These are phyloP conservation scores for Stachybotrys elegans DNA, from an alignment of 2,329 filamentous ascomycete genomes.

Conservation along the genomic window DNA sequence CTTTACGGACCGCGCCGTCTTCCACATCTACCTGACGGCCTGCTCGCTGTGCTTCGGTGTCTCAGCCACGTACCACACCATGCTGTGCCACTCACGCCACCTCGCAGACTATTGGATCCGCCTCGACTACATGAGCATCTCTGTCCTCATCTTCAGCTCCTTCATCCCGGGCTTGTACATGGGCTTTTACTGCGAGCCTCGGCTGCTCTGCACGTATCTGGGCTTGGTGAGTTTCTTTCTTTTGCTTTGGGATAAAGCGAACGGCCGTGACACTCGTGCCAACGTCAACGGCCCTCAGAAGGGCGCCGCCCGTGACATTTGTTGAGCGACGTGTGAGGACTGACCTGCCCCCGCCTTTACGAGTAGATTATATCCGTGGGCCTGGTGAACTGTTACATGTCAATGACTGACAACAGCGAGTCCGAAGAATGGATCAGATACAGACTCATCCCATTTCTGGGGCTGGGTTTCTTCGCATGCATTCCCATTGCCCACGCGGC, in stretches of 20 bases:
- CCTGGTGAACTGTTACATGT: slow-evolving; percentile 25
- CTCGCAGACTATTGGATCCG: slow-evolving; percentile 30
- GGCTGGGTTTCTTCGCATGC: slow-evolving; percentile 31
- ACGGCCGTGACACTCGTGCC: no score
- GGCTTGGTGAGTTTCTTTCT: slow-evolving; percentile 22
- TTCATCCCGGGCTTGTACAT: slow-evolving; percentile 35
- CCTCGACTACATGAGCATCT: slow-evolving; percentile 32
- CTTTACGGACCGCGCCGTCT: slow-evolving; percentile 28
- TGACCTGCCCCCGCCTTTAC: neutral
- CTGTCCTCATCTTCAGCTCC: slow-evolving; percentile 29
- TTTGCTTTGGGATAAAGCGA: neutral
- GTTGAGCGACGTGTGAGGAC: neutral
- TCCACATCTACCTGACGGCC: slow-evolving; percentile 32
- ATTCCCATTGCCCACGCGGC: slow-evolving; percentile 33
- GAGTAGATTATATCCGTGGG: slow-evolving; percentile 28
- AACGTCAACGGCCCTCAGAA: no score
- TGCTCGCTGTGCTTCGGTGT: slow-evolving; percentile 29
- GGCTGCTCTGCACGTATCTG: slow-evolving; percentile 26
- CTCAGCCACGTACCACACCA: slow-evolving; percentile 32
- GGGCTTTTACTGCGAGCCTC: slow-evolving; percentile 32
- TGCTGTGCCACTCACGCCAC: slow-evolving; percentile 31
- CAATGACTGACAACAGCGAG: slow-evolving; percentile 28
- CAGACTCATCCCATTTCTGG: slow-evolving; percentile 30
- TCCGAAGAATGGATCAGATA: slow-evolving; percentile 28
- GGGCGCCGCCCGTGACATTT: no score